Base-by-base conservation (phyloP, 2,329 filamentous ascomycete genomes). In the Fusarium lateritium region DNA sequence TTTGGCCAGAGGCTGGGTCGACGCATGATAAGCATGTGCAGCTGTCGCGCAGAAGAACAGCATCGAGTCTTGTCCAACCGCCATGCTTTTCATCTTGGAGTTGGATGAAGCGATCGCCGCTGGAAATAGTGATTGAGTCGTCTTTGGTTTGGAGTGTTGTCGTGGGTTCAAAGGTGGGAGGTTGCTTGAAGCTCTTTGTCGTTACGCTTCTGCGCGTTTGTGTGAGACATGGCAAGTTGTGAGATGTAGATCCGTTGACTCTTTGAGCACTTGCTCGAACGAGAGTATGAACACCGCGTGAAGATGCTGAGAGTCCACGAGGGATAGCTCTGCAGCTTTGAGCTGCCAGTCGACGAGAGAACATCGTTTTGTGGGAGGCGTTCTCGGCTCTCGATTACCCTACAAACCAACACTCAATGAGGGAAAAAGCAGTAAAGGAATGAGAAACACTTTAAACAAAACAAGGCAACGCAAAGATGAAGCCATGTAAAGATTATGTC, bases 1-100 rank as follows among this genome's bases (percentile, higher is more conserved):
- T 88, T 65, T 90, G 88, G 44, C 87, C 87, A 2, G 88, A 89
- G n/a, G 85, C 81, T 2, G 81, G 79, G 64, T 89, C 85, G 53
- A 86, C 81, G 75, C 88, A 91, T 13, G 71, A 71, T 0, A 76
- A 58, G 70, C 88, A 91, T 36, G 78, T 75, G 71, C 88, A 90
- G 21, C 80, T 78, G 69, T 90, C 88, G 26, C 88, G 86, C 17
- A 89, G 77, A 58, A 76, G 62, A 8, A 72, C 56, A 0, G 76
- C 68, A 33, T 75, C 71, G 9, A 79, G 68, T 9, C 70, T 64
- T n/a, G 69, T 56, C 57, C 73, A 72, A 8, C 72, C 65, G 7
- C 71, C 69, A 5, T 64, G 33, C 9, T 58, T 67, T 4, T 61
- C 54, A 17, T 69, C 65, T 15, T 70, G 62, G n/a, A 77, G 62